Evolutionary conservation across 169 alveolate genomes (phyloP), one percentile per base, ranked within the genome.

Genomic region (Plasmodium gallinaceum): DNA sequence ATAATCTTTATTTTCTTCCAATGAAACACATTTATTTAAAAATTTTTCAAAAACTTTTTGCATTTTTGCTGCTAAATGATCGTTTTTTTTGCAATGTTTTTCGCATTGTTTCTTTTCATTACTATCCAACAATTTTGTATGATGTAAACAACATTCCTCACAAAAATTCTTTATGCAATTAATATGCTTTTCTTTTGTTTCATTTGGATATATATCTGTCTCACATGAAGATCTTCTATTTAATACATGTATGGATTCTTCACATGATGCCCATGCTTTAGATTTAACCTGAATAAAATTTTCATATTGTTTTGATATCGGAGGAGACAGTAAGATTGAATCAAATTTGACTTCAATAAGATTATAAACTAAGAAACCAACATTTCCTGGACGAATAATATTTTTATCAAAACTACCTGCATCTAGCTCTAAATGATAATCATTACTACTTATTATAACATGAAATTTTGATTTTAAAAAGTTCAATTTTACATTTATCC

Each of bases 241-340:
- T 62, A 93, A 86, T 74, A 93, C 80, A 32, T 93, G 95, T 68
- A 90, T 78, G 32, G 88, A 75, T 51, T 88, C 88, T 73, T 88
- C 93, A 71, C 96, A 94, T 39, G 95, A 88, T 75, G 52, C 90
- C 96, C 96, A 94, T 60, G 92, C 73, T 66, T 74, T 92, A 16
- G 93, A 54, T 32, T 72, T 66, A 16, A 95, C 45, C 54, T 83
- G 86, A 46, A 83, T 26, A 60, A 83, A 83, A 58, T 46, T 52
- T 24, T 62, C 83, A 83, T 83, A 26, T 57, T 18, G 10, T 18
- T 83, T 42, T 69, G 64, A 52, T 46, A 57, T 45, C 39, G 26
- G 32, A 57, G 54, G 51, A 37, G 86, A 68, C 16, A 83, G 62
- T 46, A 70, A n/a, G 18, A 83, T 83, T 1, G 89, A 65, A 70